Evolutionary conservation across 352 stramenopile species (phyloP).

Genomic region (Phytopythium litorale): DNA sequence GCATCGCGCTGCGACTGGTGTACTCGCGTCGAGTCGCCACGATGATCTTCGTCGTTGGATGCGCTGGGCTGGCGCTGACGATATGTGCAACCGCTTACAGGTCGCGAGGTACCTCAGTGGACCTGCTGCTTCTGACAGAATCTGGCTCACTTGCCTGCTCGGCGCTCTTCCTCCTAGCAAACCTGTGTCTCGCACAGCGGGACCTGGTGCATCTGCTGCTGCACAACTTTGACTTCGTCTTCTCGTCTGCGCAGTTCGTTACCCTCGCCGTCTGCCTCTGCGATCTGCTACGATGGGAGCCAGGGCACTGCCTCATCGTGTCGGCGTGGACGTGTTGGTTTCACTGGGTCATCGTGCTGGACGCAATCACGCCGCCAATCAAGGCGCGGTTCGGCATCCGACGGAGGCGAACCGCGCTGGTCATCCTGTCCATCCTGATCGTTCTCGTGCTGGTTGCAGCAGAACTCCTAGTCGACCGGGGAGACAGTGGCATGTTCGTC

Average conservation of each 20-base stretch:
- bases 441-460: conserved; percentile 7
- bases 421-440: conserved; percentile 11
- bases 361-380: conserved; percentile 35
- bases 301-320: conserved; percentile 21
- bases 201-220: conserved; percentile 14
- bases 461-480: conserved; percentile 7
- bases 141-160: not conserved
- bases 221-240: conserved; percentile 21
- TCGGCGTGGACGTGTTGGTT: conserved; percentile 46
- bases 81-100: not conserved
- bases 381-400: conserved; percentile 8
- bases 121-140: not conserved
- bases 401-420: conserved; percentile 10
- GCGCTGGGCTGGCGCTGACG: conserved; percentile 1
- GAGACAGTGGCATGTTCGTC: not conserved
- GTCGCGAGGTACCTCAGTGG: no score
- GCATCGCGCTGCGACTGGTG: not conserved
- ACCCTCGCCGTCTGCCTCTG: conserved; percentile 20
- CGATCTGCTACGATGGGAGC: conserved; percentile 30
- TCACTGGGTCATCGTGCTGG: conserved; percentile 38
- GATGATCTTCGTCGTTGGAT: not conserved
- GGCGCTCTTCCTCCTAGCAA: conserved; percentile 2
- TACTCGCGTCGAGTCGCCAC: not conserved
- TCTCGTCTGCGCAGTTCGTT: conserved; percentile 17
- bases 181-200: conserved; percentile 10